These are phyloP conservation scores for Botrytis medusae DNA, from an alignment of 2,329 filamentous ascomycete genomes.

Conservation along the genomic window DNA sequence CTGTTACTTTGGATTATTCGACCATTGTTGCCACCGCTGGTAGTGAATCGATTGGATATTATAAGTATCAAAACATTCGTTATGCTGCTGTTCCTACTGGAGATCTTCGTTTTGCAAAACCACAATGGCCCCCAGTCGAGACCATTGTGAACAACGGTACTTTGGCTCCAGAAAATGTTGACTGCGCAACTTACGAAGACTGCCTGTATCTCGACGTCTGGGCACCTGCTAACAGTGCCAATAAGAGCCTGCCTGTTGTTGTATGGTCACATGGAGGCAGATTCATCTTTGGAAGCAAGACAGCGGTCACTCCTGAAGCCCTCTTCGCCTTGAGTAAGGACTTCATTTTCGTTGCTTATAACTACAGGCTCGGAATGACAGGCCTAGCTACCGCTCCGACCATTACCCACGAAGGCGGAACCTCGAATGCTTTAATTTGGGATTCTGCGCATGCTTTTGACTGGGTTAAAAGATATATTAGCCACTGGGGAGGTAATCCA, in stretches of 20 bases:
- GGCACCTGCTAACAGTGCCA: conserved; percentile 34
- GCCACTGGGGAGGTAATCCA: conserved; percentile 48
- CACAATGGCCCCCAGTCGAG: conserved; percentile 41
- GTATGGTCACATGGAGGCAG: conserved; percentile 40
- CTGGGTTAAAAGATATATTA: conserved; percentile 50
- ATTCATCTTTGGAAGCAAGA: conserved; percentile 34
- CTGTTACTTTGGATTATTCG: conserved; percentile 26
- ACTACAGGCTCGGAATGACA: conserved; percentile 40
- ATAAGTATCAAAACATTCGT: conserved; percentile 40
- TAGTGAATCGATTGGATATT: conserved; percentile 24
- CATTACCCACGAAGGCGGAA: conserved; percentile 38
- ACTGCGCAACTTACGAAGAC: conserved; percentile 39
- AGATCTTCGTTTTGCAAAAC: conserved; percentile 40
- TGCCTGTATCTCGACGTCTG: conserved; percentile 36
- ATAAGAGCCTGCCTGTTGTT: conserved; percentile 38
- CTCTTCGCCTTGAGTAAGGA: conserved; percentile 39
- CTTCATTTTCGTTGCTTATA: conserved; percentile 40
- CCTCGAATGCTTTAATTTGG: conserved; percentile 34
- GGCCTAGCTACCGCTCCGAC: conserved; percentile 38
- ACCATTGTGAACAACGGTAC: conserved; percentile 40
- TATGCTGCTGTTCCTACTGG: conserved; percentile 41
- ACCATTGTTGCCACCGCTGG: conserved; percentile 23
- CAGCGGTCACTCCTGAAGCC: conserved; percentile 39
- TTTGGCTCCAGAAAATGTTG: conserved; percentile 39
- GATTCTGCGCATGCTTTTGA: conserved; percentile 48